Percentiles rank a stretch among this genome's conserved stretches.
Evolutionary conservation across 192 early-diverging fungal species (phyloP).

Genomic region (Coemansia umbellata): DNA sequence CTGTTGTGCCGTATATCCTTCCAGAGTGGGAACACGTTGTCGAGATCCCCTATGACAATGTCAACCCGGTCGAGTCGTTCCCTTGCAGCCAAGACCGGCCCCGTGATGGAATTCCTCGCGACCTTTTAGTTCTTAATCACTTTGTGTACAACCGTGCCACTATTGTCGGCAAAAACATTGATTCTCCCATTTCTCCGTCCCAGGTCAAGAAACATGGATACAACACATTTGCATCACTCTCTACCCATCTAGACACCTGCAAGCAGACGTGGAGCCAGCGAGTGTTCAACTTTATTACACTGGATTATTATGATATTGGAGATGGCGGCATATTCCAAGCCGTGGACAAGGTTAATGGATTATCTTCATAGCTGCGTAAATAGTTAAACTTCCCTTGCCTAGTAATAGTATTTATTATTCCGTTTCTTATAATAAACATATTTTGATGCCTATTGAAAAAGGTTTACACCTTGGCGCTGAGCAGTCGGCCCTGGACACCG

Average conservation of each 20-base stretch:
- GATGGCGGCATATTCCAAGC: constrained; percentile 22
- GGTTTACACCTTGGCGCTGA: constrained; percentile 12
- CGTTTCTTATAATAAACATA: not conserved
- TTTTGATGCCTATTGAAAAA: not conserved
- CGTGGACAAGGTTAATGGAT: constrained; percentile 30
- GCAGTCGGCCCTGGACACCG: constrained; percentile 54
- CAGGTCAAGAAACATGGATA: constrained; percentile 27
- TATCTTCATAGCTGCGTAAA: not conserved
- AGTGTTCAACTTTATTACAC: constrained; percentile 34
- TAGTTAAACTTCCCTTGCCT: not conserved
- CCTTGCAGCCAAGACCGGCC: constrained; percentile 45
- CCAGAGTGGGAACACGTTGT: constrained; percentile 47
- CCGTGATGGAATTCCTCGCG: constrained; percentile 18
- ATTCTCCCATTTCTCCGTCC: constrained; percentile 13
- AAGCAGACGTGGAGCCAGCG: constrained; percentile 19
- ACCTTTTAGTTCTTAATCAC: constrained; percentile 47
- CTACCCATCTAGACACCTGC: constrained; percentile 26
- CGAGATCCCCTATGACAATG: constrained; percentile 39
- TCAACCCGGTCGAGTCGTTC: constrained; percentile 29
- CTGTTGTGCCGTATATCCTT: constrained; percentile 47
- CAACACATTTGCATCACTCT: constrained; percentile 26
- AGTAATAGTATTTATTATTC: not conserved
- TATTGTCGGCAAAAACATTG: constrained; percentile 23
- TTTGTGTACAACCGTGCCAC: constrained; percentile 39
- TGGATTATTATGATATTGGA: constrained; percentile 48